Base-by-base conservation (phyloP, 2,329 filamentous ascomycete genomes). In the Phyllosticta citrichinensis region DNA sequence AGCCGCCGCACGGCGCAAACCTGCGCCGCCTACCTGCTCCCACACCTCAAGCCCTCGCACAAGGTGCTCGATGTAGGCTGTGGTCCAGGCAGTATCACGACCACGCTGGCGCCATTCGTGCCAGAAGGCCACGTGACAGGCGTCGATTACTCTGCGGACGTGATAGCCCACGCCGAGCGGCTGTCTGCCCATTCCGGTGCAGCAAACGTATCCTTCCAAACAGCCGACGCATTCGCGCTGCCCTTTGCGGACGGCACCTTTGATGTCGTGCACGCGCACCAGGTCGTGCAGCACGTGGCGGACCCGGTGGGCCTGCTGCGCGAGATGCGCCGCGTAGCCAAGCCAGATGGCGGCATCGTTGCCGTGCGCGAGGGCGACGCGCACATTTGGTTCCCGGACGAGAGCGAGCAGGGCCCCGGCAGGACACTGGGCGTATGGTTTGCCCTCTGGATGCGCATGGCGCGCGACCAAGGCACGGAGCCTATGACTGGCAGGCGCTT, bases 261-360 rank as follows among this genome's bases (percentile, higher is more conserved):
- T 63, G 84, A 87, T 65, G 69, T 86, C n/a, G 82, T 85, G 6
- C 80, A 81, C 65, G 79, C 77, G 24, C 81, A 84, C 65, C 82
- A 85, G 66, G 78, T 86, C 3, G 73, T 86, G 10, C 77, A 80
- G 64, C 83, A 86, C 68, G 71, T 86, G 3, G 69, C 72, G 22
- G 74, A 81, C 62, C 82, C 82, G 0, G 69, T 81, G 0, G 67
- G 69, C 1, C 78, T 80, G 2, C 68, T 85, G 62, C 69, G 71
- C 22, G 80, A 83, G 66, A 82, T 86, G 80, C 74, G 77, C 12
- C 76, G 80, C 0, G 80, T 86, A 1, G 71, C 75, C 22, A 83
- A 81, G 65, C 69, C 71, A 5, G 33, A 55, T 20, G 80, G 79
- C 3, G 83, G 83, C 2, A 72, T 85, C 4, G 69, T 86, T 20